Evolutionary conservation across 2,329 filamentous ascomycete genomes (phyloP), one percentile per base, ranked within the genome.

Genomic region (Phoma sp.): DNA sequence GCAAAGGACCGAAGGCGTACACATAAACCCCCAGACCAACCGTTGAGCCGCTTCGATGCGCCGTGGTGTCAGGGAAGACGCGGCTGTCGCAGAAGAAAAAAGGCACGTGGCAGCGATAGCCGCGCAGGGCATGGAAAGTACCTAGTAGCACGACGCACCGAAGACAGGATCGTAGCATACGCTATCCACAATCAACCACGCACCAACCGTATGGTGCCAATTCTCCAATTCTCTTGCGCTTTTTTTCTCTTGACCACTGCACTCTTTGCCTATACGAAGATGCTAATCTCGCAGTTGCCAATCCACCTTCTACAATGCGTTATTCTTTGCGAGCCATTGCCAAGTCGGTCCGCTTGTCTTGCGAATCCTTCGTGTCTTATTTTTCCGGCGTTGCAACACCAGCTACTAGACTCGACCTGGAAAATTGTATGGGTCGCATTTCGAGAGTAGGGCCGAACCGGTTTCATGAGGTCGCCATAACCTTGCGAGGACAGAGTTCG

Each of bases 381-480:
- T 33, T 46, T 41, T 50, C 37, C 42, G 14, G 40, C 30, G 23
- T 36, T 24, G 27, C 25, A 23, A 32, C 11, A 29, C 46, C 36
- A 45, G 24, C 39, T 44, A 30, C 51, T 49, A 54, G 11, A 10
- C 45, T 32, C 9, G 36, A 49, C 33, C 7, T 7, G 40, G 40
- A 38, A 41, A 8, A 33, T 13, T 29, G 14, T 2, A 33, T 37
- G 46, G 46, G 25, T 25, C 37, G 39, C 27, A 39, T 41, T 18
- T 9, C 24, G 24, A 37, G 4, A 55, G 42, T 50, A 55, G 52
- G 52, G 46, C 52, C 52, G 52, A 55, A 30, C 23, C 9, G 29
- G 52, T 55, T 55, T 55, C 52, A 54, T 32, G 40, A 45, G 23
- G n/a, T 27, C 39, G 35, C n/a, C 35, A 35, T 27, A 18, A 14